Evolutionary conservation across 352 stramenopile species (phyloP).

Genomic region (Pythium dissimile): DNA sequence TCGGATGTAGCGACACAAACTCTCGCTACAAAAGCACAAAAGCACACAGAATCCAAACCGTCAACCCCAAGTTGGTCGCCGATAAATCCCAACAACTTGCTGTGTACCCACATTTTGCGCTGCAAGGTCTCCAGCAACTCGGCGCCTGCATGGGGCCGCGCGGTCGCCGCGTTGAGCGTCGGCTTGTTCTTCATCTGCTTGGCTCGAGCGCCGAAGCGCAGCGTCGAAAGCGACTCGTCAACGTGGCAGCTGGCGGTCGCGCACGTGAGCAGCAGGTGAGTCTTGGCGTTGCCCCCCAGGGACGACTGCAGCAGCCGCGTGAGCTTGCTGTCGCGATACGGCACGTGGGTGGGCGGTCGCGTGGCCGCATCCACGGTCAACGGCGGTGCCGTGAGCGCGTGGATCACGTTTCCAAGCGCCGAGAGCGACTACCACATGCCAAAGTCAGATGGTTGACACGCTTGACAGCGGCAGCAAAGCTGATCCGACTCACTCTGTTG

Average conservation of each 20-base stretch:
- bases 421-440: constrained; percentile 73
- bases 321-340: constrained; percentile 88
- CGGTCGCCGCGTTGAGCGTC: constrained; percentile 50
- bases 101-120: constrained; percentile 42
- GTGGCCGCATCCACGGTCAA: too few species aligned
- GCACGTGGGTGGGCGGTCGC: constrained; percentile 38
- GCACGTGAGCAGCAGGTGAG: constrained; percentile 75
- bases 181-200: constrained; percentile 79
- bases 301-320: constrained; percentile 86
- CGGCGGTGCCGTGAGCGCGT: constrained; percentile 58
- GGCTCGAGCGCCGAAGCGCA: constrained; percentile 88
- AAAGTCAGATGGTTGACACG: too few species aligned
- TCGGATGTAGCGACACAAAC: constrained; percentile 49
- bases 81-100: background rate
- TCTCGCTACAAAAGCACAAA: constrained; percentile 22
- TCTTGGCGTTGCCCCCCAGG: constrained; percentile 86
- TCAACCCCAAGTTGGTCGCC: too few species aligned
- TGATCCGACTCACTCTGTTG: constrained; percentile 56
- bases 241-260: constrained; percentile 32
- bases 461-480: too few species aligned
- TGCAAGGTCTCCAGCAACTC: constrained; percentile 44
- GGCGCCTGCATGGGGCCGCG: constrained; percentile 3
- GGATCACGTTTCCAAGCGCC: constrained; percentile 67
- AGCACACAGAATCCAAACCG: too few species aligned
- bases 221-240: constrained; percentile 81